Evolutionary conservation across 164 flowering plant species (phyloP), one percentile per base, ranked within the genome.

Genomic region (Litsea cubeba): DNA sequence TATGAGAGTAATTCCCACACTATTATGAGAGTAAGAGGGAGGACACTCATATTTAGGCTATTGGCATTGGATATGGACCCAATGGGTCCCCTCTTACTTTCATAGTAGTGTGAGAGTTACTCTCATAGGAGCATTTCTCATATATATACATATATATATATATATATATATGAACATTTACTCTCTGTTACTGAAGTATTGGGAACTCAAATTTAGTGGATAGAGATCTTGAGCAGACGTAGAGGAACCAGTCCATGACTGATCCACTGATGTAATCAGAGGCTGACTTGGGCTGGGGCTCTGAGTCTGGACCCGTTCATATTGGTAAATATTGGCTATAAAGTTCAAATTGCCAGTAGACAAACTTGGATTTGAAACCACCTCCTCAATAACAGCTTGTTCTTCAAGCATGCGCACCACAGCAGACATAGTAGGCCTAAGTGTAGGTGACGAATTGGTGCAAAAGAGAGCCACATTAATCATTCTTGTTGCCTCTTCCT

Each of bases 361-460:
- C 22, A 69, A 17, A 50, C 35, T 30, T 30, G 78, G 25, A 40
- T 76, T 69, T 1, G 72, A 22, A 57, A 49, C 66, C 1, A 75
- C n/a, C 2, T 77, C 82, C 35, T 35, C 64, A 26, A 81, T 73
- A 46, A 24, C 62, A 24, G 68, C 54, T 54, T 60, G 78, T 20
- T 90, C 90, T 80, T 85, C 89, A 49, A 80, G 90, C 88, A 88
- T 85, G 82, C 87, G 84, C 40, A 86, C 87, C 67, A 86, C 92
- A 3, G 82, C 40, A 25, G 92, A 87, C 92, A 88, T 88, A 8
- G 81, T 0, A 3, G 92, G 92, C 80, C 90, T 82, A 4, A 46
- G 76, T 11, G 84, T 40, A 1, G 89, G 70, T 7, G 84, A 74
- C 3, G 68, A 70, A 71, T 77, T 81, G 18, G 88, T 80, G 82